Conservation (phyloP, 1,284 basidiomycete genomes). For the Schizopora paradoxa region DNA sequence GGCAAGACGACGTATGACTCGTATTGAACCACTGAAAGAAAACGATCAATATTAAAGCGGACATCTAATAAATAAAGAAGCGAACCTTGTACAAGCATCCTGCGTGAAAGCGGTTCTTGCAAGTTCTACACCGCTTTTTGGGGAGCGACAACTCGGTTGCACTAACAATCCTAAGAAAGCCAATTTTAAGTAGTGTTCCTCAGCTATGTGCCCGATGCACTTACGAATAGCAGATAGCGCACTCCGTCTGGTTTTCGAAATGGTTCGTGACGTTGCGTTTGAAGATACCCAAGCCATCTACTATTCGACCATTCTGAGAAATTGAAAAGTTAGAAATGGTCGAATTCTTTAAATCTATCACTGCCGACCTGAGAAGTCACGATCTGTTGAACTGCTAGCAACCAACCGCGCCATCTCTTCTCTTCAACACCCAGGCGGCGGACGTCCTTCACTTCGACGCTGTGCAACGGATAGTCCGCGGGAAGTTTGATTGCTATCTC, state of each 20-base stretch:
- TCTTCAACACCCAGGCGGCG: slow-evolving; percentile 87
- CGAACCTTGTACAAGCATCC: slow-evolving; percentile 84
- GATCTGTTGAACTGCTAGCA: slow-evolving; percentile 89
- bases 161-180: slow-evolving; percentile 74
- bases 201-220: too few species aligned
- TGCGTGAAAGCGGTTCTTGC: slow-evolving; percentile 94
- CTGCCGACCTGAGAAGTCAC: slow-evolving; percentile 78
- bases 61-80: background rate
- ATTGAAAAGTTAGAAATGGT: slow-evolving; percentile 5
- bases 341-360: slow-evolving; percentile 5
- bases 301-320: slow-evolving; percentile 83
- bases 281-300: slow-evolving; percentile 90
- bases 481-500: slow-evolving; percentile 90
- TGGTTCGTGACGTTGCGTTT: slow-evolving; percentile 91
- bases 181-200: slow-evolving; percentile 6
- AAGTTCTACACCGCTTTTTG: slow-evolving; percentile 89
- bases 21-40: slow-evolving; percentile 80
- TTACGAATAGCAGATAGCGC: slow-evolving; percentile 92
- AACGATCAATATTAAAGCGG: slow-evolving; percentile 12
- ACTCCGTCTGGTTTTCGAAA: slow-evolving; percentile 91
- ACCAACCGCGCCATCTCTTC: slow-evolving; percentile 90
- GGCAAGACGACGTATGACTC: slow-evolving; percentile 86
- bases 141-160: slow-evolving; percentile 87
- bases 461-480: slow-evolving; percentile 85
- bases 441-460: slow-evolving; percentile 84